Evolutionary conservation across 108 stramenopile species (phyloP).

Genomic region (Epithemia pelagica): DNA sequence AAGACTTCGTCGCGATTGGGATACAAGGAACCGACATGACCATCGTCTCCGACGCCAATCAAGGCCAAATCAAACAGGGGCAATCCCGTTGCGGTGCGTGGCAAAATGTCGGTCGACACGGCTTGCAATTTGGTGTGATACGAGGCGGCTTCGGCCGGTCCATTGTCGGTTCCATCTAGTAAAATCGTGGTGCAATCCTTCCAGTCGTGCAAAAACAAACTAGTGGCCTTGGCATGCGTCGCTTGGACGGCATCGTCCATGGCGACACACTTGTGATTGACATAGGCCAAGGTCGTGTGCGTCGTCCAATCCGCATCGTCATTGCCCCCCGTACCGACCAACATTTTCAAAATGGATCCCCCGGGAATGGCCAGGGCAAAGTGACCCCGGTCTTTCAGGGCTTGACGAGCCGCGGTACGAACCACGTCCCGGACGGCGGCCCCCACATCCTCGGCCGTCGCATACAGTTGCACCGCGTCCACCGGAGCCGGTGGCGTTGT

Average conservation of each 20-base stretch:
- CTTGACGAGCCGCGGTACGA: slow-evolving; percentile 29
- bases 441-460: slow-evolving; percentile 8
- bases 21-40: slow-evolving; percentile 71
- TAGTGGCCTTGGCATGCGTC: slow-evolving; percentile 69
- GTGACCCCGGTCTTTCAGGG: slow-evolving; percentile 44
- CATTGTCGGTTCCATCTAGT: slow-evolving; percentile 50
- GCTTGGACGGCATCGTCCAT: slow-evolving; percentile 45
- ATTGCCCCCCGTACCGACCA: slow-evolving; percentile 16
- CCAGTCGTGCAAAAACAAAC: slow-evolving; percentile 58
- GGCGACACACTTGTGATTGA: slow-evolving; percentile 79
- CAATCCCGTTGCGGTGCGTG: slow-evolving; percentile 34
- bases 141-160: slow-evolving; percentile 41
- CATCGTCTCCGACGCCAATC: slow-evolving; percentile 80
- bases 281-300: slow-evolving; percentile 62
- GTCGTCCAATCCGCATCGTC: slow-evolving; percentile 40
- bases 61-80: slow-evolving; percentile 75
- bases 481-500: not conserved
- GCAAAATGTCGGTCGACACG: slow-evolving; percentile 29
- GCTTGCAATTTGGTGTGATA: slow-evolving; percentile 51
- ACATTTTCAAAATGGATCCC: slow-evolving; percentile 69
- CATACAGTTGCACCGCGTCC: not conserved
- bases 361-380: slow-evolving; percentile 82
- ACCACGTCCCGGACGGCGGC: slow-evolving; percentile 27
- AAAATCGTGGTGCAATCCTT: slow-evolving; percentile 30
- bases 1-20: slow-evolving; percentile 60